Evolutionary conservation across 2,329 filamentous ascomycete genomes (phyloP).

Genomic region (Colletotrichum caudatum): DNA sequence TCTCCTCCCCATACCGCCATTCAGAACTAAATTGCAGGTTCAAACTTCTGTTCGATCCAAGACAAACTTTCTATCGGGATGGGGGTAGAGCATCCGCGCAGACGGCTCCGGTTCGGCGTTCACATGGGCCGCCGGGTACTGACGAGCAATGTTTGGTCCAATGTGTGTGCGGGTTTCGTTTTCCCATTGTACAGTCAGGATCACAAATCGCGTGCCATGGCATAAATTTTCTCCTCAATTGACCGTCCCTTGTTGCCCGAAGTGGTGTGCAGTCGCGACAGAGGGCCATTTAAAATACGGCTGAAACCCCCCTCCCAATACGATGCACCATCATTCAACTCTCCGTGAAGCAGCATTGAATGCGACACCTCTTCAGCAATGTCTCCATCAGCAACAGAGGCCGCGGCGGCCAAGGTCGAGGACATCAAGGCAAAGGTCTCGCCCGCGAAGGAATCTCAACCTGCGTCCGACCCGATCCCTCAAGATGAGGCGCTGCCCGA

Average conservation of each 20-base stretch:
- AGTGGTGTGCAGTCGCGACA: neutral
- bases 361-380: conserved; percentile 2
- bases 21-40: conserved; percentile 1
- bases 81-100: neutral
- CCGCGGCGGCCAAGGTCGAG: conserved; percentile 13
- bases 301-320: neutral
- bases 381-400: conserved; percentile 40
- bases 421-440: conserved; percentile 13
- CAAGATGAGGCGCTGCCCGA: conserved; percentile 33
- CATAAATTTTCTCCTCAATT: conserved; percentile 15
- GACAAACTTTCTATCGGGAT: conserved; percentile 17
- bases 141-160: neutral
- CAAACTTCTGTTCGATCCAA: conserved; percentile 15
- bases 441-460: conserved; percentile 20
- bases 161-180: conserved; percentile 4
- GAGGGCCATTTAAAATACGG: conserved; percentile 22
- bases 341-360: neutral
- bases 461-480: neutral
- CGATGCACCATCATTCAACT: neutral
- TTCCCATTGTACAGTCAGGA: conserved; percentile 21
- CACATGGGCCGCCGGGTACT: conserved; percentile 21
- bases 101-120: conserved; percentile 34
- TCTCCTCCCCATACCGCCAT: neutral
- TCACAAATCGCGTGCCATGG: conserved; percentile 29
- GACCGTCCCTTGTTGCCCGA: neutral